These are phyloP conservation scores for Albizia julibrissin DNA, from an alignment of 306 rosid species.

Conservation along the genomic window DNA sequence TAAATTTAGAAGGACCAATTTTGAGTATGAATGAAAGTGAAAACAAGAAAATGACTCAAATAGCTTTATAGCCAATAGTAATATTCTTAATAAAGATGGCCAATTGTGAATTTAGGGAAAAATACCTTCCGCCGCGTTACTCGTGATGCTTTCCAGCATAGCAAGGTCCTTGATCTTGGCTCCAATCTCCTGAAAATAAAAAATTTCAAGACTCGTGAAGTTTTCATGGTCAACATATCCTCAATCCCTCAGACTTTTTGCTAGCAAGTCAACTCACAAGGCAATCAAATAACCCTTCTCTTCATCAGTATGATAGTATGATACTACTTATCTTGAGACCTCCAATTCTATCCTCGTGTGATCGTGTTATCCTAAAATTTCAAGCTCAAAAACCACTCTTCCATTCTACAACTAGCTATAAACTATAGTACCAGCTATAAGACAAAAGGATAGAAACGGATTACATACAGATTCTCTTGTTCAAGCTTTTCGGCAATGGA, in stretches of 20 bases:
- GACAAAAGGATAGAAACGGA: constrained; percentile 24
- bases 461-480: constrained; percentile 88
- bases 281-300: not conserved
- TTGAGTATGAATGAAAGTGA: constrained; percentile 4
- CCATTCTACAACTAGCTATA: not conserved
- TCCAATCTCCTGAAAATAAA: constrained; percentile 80
- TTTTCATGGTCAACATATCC: not conserved
- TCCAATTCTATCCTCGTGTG: not conserved
- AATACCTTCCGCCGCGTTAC: constrained; percentile 83
- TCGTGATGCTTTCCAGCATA: constrained; percentile 90
- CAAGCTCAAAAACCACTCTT: constrained; percentile 9
- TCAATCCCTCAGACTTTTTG: not conserved
- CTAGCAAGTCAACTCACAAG: not conserved
- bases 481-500: constrained; percentile 99
- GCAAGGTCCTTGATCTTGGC: constrained; percentile 87
- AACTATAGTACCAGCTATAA: not conserved
- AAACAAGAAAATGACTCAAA: not conserved
- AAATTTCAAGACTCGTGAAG: constrained; percentile 16
- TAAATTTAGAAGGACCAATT: not conserved
- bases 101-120: constrained; percentile 3
- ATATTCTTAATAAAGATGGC: not conserved
- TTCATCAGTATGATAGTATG: not conserved
- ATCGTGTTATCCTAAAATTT: not conserved
- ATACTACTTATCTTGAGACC: not conserved
- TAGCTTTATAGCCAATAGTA: not conserved